Conservation (phyloP, 768 basidiomycete genomes). For the Xerocomellus dryophilus region DNA sequence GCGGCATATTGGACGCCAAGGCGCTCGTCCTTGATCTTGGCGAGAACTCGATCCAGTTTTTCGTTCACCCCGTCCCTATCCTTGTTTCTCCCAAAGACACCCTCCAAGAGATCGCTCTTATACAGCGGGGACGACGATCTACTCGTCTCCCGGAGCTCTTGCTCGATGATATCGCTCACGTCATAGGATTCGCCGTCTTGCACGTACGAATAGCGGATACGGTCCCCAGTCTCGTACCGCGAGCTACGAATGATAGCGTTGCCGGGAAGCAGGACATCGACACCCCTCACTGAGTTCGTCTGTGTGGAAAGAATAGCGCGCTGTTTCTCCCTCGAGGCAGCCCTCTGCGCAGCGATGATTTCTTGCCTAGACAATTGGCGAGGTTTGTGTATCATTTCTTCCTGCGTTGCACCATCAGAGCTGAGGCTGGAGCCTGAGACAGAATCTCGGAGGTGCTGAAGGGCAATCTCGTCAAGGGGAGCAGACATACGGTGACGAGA, state of each 20-base stretch:
- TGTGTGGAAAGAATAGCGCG: slow-evolving; percentile 83
- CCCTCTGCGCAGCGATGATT: slow-evolving; percentile 91
- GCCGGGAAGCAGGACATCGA: slow-evolving; percentile 85
- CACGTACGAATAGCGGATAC: slow-evolving; percentile 91
- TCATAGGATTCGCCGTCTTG: slow-evolving; percentile 91
- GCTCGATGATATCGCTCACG: slow-evolving; percentile 89
- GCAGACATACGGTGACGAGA: slow-evolving; percentile 70
- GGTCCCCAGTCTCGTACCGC: slow-evolving; percentile 63
- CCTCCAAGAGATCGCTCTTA: slow-evolving; percentile 64
- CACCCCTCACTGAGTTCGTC: slow-evolving; percentile 78
- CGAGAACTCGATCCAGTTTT: slow-evolving; percentile 70
- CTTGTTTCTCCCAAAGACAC: slow-evolving; percentile 55
- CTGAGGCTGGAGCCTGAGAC: slow-evolving; percentile 53
- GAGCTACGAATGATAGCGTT: slow-evolving; percentile 84
- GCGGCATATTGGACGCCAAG: slow-evolving; percentile 33
- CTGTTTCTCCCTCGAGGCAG: slow-evolving; percentile 80
- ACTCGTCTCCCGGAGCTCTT: slow-evolving; percentile 69
- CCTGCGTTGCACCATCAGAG: slow-evolving; percentile 40
- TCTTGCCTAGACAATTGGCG: slow-evolving; percentile 68
- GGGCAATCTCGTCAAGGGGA: slow-evolving; percentile 79
- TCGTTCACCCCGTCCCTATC: slow-evolving; percentile 64
- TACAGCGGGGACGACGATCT: slow-evolving; percentile 22
- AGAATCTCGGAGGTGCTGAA: slow-evolving; percentile 69
- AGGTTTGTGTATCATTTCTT: slow-evolving; percentile 35
- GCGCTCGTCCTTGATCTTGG: slow-evolving; percentile 69